Percentiles rank a stretch among this genome's conserved stretches.
Evolutionary conservation across 148 eudicot genomes (phyloP).

Genomic region (Pouteria glomerata): DNA sequence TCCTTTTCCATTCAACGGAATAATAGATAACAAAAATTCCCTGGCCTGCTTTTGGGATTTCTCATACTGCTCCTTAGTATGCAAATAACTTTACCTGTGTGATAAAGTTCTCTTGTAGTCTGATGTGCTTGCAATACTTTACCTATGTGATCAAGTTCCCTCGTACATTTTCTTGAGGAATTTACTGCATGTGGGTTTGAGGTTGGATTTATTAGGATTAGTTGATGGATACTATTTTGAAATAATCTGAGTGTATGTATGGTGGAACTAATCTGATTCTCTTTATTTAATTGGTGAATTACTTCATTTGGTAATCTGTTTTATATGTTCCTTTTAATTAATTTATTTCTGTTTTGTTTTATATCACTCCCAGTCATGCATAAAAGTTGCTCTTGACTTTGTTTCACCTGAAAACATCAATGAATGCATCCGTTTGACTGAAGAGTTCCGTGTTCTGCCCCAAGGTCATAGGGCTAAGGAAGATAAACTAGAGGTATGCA

Average conservation of each 20-base stretch:
- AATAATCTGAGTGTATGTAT: neutral
- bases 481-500: conserved; percentile 29
- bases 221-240: neutral
- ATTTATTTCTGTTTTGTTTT: neutral
- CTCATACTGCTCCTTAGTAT: neutral
- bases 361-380: conserved; percentile 25
- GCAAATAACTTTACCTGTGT: neutral
- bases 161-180: neutral
- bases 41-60: neutral
- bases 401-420: conserved; percentile 32
- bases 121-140: neutral
- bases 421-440: conserved; percentile 30
- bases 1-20: neutral
- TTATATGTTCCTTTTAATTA: neutral
- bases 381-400: conserved; percentile 32
- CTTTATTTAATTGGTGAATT: neutral
- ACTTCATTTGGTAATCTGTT: neutral
- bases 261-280: neutral
- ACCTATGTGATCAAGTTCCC: neutral
- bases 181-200: neutral
- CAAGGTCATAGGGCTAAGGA: conserved; percentile 22
- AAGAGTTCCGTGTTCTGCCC: conserved; percentile 30
- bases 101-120: neutral
- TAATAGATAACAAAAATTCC: neutral
- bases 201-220: neutral